Conservation (phyloP, 805 yeast species). For the Sugiyamaella smithiae region DNA sequence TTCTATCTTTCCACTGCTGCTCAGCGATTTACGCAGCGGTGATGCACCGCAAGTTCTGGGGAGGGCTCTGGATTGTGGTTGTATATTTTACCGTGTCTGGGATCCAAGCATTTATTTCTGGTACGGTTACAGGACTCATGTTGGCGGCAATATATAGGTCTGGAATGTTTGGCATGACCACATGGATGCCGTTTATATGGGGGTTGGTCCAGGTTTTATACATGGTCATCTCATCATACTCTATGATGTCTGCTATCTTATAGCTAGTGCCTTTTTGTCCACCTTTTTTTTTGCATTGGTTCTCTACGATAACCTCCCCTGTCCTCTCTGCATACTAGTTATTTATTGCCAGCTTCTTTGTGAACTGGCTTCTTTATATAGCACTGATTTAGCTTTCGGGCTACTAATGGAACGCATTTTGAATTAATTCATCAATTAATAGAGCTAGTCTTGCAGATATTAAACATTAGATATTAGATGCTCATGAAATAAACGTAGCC, state of each 20-base stretch:
- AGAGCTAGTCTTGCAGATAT: too few relatives aligned
- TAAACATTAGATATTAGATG: neutral
- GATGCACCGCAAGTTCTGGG: slow-evolving; percentile 45
- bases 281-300: too few relatives aligned
- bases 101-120: slow-evolving; percentile 64
- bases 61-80: slow-evolving; percentile 38
- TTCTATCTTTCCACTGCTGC: slow-evolving; percentile 55
- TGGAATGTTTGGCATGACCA: slow-evolving; percentile 82
- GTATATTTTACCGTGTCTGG: slow-evolving; percentile 55
- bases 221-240: slow-evolving; percentile 64
- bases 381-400: too few relatives aligned
- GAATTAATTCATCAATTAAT: too few relatives aligned
- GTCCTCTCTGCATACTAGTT: too few relatives aligned
- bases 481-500: slow-evolving; percentile 67
- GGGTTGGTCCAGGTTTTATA: slow-evolving; percentile 65
- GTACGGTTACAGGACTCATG: slow-evolving; percentile 74
- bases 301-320: too few relatives aligned
- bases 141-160: slow-evolving; percentile 72
- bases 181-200: slow-evolving; percentile 93
- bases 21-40: slow-evolving; percentile 64
- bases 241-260: slow-evolving; percentile 48
- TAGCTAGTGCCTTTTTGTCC: too few relatives aligned
- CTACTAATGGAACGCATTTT: too few relatives aligned
- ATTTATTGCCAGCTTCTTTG: too few relatives aligned
- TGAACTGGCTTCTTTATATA: too few relatives aligned